Evolutionary conservation across 2,329 filamentous ascomycete genomes (phyloP).

Genomic region (Stagonosporopsis cucurbitacearum): DNA sequence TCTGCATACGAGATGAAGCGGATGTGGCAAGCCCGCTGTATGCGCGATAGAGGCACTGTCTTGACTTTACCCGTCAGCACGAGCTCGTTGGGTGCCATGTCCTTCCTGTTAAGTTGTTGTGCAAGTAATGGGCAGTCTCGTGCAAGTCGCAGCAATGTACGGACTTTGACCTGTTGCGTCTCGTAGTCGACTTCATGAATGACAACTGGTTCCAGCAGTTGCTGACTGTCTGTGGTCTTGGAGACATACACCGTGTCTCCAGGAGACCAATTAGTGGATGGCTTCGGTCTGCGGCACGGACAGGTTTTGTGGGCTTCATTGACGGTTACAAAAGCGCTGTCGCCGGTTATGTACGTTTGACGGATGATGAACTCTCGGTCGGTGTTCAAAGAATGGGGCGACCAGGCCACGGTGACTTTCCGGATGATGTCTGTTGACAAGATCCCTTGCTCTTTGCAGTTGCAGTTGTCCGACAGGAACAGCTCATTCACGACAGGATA

Average conservation of each 20-base stretch:
- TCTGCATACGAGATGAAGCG: slow-evolving; percentile 58
- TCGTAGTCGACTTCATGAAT: slow-evolving; percentile 54
- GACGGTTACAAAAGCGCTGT: slow-evolving; percentile 69
- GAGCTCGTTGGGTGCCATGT: slow-evolving; percentile 61
- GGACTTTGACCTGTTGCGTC: slow-evolving; percentile 51
- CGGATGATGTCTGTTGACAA: slow-evolving; percentile 62
- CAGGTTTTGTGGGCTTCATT: slow-evolving; percentile 63
- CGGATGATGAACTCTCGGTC: slow-evolving; percentile 66
- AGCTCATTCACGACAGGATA: slow-evolving; percentile 77
- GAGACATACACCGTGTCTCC: slow-evolving; percentile 55
- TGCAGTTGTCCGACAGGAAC: slow-evolving; percentile 79
- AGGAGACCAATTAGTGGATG: slow-evolving; percentile 9
- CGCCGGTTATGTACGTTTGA: slow-evolving; percentile 68
- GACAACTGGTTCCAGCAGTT: slow-evolving; percentile 66
- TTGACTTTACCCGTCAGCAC: slow-evolving; percentile 60
- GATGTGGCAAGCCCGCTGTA: slow-evolving; percentile 66
- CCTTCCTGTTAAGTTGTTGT: slow-evolving; percentile 28
- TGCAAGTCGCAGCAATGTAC: slow-evolving; percentile 60
- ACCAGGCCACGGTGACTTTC: slow-evolving; percentile 64
- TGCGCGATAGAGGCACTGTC: slow-evolving; percentile 45
- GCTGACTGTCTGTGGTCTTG: slow-evolving; percentile 34
- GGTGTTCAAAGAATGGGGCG: slow-evolving; percentile 59
- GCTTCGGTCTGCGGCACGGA: slow-evolving; percentile 42
- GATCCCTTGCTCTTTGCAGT: slow-evolving; percentile 64
- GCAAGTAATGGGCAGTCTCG: slow-evolving; percentile 46